A percentile compares a stretch with the other conserved stretches of the same genome.
Evolutionary conservation across 2,329 filamentous ascomycete species (phyloP).

Genomic region (Alternaria novae-zelandiae): DNA sequence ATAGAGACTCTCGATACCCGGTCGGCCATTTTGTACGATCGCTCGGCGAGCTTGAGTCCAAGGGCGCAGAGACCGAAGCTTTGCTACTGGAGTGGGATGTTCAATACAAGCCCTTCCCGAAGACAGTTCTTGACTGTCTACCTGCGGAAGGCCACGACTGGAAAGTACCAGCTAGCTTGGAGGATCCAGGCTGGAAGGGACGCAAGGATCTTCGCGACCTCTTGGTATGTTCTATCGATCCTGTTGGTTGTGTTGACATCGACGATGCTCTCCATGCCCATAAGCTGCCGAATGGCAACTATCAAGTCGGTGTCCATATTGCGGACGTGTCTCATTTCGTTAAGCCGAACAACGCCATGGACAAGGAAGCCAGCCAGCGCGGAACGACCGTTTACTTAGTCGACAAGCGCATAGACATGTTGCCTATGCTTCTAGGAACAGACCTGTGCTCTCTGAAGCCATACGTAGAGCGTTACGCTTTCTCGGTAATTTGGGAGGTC

Average conservation of each 20-base stretch:
- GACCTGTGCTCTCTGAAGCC: constrained; percentile 96
- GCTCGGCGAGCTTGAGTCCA: constrained; percentile 90
- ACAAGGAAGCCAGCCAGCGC: constrained; percentile 88
- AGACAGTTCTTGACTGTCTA: constrained; percentile 91
- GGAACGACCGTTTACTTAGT: constrained; percentile 97
- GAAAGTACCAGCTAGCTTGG: constrained; percentile 81
- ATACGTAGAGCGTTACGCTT: constrained; percentile 79
- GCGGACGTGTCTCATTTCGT: constrained; percentile 99
- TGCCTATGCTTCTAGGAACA: constrained; percentile 93
- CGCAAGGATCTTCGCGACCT: constrained; percentile 83
- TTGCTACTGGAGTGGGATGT: constrained; percentile 94
- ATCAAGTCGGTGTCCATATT: constrained; percentile 96
- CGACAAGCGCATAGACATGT: constrained; percentile 99
- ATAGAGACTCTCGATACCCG: constrained; percentile 89
- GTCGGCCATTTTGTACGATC: constrained; percentile 93
- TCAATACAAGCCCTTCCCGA: constrained; percentile 95
- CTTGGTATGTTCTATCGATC: constrained; percentile 96
- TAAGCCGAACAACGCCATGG: constrained; percentile 96
- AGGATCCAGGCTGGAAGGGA: constrained; percentile 86
- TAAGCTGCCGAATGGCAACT: constrained; percentile 87
- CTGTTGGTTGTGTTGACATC: constrained; percentile 94
- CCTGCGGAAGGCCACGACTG: constrained; percentile 91
- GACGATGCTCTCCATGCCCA: constrained; percentile 94
- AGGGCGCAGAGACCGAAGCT: constrained; percentile 97
- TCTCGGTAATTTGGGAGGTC: constrained; percentile 74